Base-by-base conservation (phyloP, 257 asterid genomes). In the Leptodermis oblonga region DNA sequence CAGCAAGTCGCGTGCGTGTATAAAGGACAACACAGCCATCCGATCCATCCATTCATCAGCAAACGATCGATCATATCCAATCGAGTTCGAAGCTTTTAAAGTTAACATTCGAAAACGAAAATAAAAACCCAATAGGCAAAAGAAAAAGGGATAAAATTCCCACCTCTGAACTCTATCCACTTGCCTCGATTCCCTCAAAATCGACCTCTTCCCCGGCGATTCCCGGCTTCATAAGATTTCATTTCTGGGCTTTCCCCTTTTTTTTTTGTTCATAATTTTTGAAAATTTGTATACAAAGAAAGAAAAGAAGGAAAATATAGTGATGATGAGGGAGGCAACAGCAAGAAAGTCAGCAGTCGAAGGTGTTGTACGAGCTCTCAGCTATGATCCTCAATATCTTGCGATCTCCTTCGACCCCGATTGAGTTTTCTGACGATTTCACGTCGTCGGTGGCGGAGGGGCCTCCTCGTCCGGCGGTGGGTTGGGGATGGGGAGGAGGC, bases 161-260 rank as follows among this genome's bases (percentile, higher is more conserved):
- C 23, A 41, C 37, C 22, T 41, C 41, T 56, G 15, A 42, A 53
- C 46, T 79, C 68, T 88, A 83, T 86, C 96, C 87, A 72, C 64
- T 87, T 33, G 77, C 84, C 90, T 84, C 83, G 83, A 67, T 77
- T 74, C 76, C 55, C 78, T 81, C 56, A 63, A 78, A 41, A 34
- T 31, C 26, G 23, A 14, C 36, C 17, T 11, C 25, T 13, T 25
- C 26, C 14, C 31, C 33, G 11, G 33, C 18, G 18, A 17, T 26
- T 53, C 30, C 59, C 60, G 28, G 14, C 33, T 56, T 30, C 31
- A 33, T 33, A 18, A 20, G 28, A 45, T 63, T 31, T 1, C 2
- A 1, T 11, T 17, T 37, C 12, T 14, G 10, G 28, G 41, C 34
- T 48, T 62, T 31, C 8, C 8, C 31, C 31, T 0, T 48, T 62